Base-by-base conservation (phyloP, 176 grass and related monocot species). In the Aegilops speltoides region DNA sequence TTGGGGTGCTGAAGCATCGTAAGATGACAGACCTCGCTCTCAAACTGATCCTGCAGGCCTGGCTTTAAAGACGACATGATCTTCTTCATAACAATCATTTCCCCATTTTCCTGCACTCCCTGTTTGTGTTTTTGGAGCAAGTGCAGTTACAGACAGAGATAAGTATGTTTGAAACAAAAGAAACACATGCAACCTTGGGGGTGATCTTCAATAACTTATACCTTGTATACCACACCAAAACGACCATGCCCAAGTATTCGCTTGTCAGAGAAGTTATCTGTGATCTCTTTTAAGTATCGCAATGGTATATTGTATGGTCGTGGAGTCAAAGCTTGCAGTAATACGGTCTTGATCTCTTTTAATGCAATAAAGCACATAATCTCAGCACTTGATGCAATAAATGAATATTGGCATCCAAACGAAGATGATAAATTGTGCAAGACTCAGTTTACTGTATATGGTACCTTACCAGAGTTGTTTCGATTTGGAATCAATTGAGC, bases 391-490 rank as follows among this genome's bases (percentile, higher is more conserved):
- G 0, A 19, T 67, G 64, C 28, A 32, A 32, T 31, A 66, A 32
- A 67, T 3, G 4, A 67, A 19, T 38, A 33, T 4, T 17, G 6
- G 0, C 28, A 67, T 33, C 13, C 29, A 32, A 33, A 32, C 7
- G 36, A n/a, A 79, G 22, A 62, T 63, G 22, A 69, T 48, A 45
- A 64, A 61, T 57, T 7, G 11, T 13, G 12, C 20, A 37, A 65
- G 22, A 24, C 4, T 65, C 20, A 6, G 22, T 74, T 50, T 76
- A 6, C 23, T 31, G 43, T 10, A 13, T 37, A 80, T 32, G 46
- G 19, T 95, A 97, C 95, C 92, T 89, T 45, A 45, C 10, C 41
- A 1, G 41, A 45, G 41, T 45, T 45, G 41, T 45, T 45, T 45
- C 11, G 40, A 41, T 11, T 41, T 41, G 10, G 40, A 41, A 41